Evolutionary conservation across 2,329 filamentous ascomycete genomes (phyloP).

Genomic region (Thermothelomyces thermophilus): DNA sequence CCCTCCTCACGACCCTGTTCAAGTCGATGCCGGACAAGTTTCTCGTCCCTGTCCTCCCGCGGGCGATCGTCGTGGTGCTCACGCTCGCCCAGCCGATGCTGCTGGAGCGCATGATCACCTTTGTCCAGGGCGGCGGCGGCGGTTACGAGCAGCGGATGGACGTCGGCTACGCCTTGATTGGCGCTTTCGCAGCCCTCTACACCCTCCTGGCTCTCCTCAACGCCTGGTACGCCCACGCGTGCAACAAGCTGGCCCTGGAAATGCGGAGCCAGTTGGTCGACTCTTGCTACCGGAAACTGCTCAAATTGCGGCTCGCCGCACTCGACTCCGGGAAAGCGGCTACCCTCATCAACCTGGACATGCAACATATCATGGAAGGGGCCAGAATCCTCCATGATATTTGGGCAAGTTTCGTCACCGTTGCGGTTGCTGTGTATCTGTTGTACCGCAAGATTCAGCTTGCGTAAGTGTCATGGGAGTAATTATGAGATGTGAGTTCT

Average conservation of each 20-base stretch:
- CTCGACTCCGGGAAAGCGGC: constrained; percentile 9
- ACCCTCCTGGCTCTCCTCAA: constrained; percentile 10
- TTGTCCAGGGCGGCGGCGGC: constrained; percentile 6
- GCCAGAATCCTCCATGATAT: constrained; percentile 12
- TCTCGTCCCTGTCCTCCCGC: constrained; percentile 6
- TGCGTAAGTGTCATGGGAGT: neutral
- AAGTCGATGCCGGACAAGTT: constrained; percentile 10
- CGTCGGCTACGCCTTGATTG: constrained; percentile 9
- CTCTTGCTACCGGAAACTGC: constrained; percentile 7
- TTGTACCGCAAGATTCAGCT: constrained; percentile 11
- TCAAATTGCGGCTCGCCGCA: constrained; percentile 7
- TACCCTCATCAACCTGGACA: constrained; percentile 12
- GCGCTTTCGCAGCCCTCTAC: constrained; percentile 8
- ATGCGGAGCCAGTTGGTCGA: constrained; percentile 10
- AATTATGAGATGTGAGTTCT: neutral
- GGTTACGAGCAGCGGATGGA: constrained; percentile 5
- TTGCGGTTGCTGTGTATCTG: constrained; percentile 8
- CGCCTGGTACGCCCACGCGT: constrained; percentile 10
- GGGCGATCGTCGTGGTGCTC: constrained; percentile 5
- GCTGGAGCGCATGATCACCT: constrained; percentile 11
- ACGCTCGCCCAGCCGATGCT: constrained; percentile 11
- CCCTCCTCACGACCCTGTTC: constrained; percentile 3
- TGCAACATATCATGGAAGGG: constrained; percentile 14
- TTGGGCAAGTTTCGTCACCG: constrained; percentile 10
- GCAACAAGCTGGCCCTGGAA: constrained; percentile 12